Base-by-base conservation (phyloP, 805 yeast species). In the Allodekkera sacchari region DNA sequence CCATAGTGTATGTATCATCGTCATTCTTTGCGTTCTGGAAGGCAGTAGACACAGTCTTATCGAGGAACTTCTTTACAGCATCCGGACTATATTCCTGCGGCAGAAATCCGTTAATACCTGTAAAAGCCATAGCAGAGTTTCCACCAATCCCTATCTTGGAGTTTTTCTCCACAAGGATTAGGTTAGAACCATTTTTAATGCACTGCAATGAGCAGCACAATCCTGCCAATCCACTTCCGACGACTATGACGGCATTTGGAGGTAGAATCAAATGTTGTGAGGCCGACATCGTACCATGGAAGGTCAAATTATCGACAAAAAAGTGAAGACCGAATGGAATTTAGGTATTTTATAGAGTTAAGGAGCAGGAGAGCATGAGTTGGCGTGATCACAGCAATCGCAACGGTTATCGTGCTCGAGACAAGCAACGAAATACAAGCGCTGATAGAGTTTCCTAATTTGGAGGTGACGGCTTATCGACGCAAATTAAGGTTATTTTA, bases 221-320 rank as follows among this genome's bases (percentile, higher is more conserved):
- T 4, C 83, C 83, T 5, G 82, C 76, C 22, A 76, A 55, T 1
- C 83, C 83, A 6, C 78, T 78, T 4, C 83, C 83, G 23, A 76
- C 79, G 13, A 76, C 59, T 20, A 76, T 63, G 7, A 73, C 52
- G 1, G 71, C 61, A 29, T 58, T 59, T 20, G 34, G 20, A 5
- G 67, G 65, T 8, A 35, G 12, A n/a, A 25, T 20, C 7, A 23
- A 11, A 10, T n/a, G n/a, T n/a, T n/a, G n/a, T n/a, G n/a, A n/a
- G n/a, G n/a, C n/a, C n/a, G n/a, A n/a, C n/a, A n/a, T n/a, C n/a
- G n/a, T n/a, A n/a, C 10, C 10, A 22, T 22, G 25, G 13, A 12
- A 22, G 3, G n/a, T 22, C 25, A 22, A 22, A 22, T 22, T 22
- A 22, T 22, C 4, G n/a, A 8, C 10, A 22, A n/a, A n/a, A n/a